phyloP scores from a whole-genome alignment of 2,329 filamentous ascomycete genomes.

The Leptographium wingfieldii region DNA sequence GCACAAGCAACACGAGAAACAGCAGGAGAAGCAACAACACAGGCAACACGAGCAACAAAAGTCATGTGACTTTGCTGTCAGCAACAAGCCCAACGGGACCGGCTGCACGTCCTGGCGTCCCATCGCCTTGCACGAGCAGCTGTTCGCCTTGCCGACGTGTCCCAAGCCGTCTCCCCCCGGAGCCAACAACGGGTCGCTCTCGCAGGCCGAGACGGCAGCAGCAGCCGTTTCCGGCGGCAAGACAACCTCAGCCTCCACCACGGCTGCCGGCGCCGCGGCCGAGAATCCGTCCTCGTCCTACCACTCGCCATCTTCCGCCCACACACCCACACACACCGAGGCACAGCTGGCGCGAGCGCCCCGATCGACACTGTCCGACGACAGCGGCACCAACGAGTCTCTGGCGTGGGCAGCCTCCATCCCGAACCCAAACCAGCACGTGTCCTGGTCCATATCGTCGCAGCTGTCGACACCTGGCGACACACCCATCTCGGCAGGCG shows the following conservation, averaged over 20 bases:
- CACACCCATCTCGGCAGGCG: background rate
- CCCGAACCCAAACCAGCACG: background rate
- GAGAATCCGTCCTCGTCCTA: background rate
- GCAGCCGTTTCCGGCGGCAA: background rate
- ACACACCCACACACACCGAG: background rate
- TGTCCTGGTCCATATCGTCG: background rate
- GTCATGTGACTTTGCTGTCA: background rate
- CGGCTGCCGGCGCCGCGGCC: background rate
- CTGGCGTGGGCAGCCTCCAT: background rate
- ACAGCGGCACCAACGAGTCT: background rate
- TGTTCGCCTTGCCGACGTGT: slow-evolving; percentile 1
- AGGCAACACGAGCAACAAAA: background rate
- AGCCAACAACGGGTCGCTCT: background rate
- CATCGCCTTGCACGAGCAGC: background rate
- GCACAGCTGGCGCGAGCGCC: background rate
- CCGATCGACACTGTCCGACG: background rate
- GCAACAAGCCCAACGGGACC: background rate
- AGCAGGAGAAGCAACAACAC: slow-evolving; percentile 16
- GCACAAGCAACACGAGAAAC: slow-evolving; percentile 12
- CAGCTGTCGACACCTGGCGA: background rate
- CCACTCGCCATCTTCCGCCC: background rate
- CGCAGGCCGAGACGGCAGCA: background rate
- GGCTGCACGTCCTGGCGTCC: slow-evolving; percentile 6
- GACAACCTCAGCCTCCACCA: too few relatives aligned
- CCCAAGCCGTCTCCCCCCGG: background rate